Conservation (phyloP, 169 alveolate species). For the Eimeria necatrix region DNA sequence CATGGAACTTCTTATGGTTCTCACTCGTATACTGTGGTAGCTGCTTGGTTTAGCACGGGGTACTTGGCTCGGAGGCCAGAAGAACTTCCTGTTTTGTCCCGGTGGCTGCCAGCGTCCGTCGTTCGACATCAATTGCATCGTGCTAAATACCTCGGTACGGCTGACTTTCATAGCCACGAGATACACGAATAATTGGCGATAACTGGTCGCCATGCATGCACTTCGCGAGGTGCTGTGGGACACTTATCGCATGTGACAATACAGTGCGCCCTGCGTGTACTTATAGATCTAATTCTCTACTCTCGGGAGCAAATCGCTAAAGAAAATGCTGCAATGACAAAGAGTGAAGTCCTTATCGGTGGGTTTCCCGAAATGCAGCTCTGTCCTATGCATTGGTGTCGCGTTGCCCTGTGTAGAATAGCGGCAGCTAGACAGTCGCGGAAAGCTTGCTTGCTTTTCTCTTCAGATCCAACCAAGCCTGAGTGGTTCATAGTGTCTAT, state of each 20-base stretch:
- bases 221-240: neutral
- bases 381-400: neutral
- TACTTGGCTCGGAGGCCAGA: constrained; percentile 96
- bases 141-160: constrained; percentile 92
- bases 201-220: neutral
- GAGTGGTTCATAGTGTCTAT: constrained; percentile 94
- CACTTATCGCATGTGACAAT: too few relatives aligned
- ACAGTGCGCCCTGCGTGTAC: neutral
- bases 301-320: constrained; percentile 96
- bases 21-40: neutral
- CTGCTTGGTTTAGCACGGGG: constrained; percentile 86
- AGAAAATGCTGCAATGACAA: constrained; percentile 84
- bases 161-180: neutral
- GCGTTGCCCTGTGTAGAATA: too few relatives aligned
- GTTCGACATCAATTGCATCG: constrained; percentile 84
- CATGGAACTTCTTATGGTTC: neutral
- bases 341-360: constrained; percentile 65
- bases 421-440: too few relatives aligned
- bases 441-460: neutral
- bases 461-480: constrained; percentile 86
- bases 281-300: constrained; percentile 94
- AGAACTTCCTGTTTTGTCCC: constrained; percentile 97
- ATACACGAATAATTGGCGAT: neutral
- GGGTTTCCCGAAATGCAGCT: neutral
- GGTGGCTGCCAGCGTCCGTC: constrained; percentile 95